Conservation (phyloP, 2,329 filamentous ascomycete genomes). For the Sarocladium kiliense region DNA sequence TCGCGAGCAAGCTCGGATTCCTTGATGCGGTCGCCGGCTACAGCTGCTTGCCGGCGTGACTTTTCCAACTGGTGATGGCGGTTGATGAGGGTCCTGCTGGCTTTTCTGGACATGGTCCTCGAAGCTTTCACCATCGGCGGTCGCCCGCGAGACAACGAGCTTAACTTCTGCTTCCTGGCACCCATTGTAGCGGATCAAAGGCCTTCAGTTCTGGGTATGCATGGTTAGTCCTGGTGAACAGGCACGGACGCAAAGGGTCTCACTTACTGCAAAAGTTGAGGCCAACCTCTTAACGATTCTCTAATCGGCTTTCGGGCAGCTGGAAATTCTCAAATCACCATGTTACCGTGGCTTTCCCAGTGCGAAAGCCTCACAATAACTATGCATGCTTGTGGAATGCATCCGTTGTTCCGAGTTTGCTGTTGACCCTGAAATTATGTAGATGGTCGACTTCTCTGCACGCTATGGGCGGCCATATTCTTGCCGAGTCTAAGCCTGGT, state of each 20-base stretch:
- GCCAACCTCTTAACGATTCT: not conserved
- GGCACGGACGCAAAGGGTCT: not conserved
- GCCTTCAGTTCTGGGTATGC: not conserved
- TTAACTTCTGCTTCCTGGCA: constrained; percentile 38
- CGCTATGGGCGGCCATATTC: too few relatives aligned
- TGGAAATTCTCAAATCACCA: too few relatives aligned
- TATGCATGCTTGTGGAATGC: too few relatives aligned
- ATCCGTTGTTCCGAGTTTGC: too few relatives aligned
- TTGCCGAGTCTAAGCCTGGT: too few relatives aligned
- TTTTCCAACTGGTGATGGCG: constrained; percentile 62
- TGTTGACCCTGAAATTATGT: too few relatives aligned
- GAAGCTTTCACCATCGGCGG: constrained; percentile 48
- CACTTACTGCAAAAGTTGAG: not conserved
- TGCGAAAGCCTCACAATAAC: too few relatives aligned
- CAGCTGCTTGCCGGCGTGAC: constrained; percentile 48
- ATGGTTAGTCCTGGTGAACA: not conserved
- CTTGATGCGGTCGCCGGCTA: constrained; percentile 40
- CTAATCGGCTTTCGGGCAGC: too few relatives aligned
- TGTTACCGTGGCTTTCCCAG: too few relatives aligned
- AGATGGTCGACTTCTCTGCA: too few relatives aligned
- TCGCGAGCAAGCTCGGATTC: constrained; percentile 43
- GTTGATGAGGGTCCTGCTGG: constrained; percentile 60
- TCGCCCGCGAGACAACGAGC: constrained; percentile 44
- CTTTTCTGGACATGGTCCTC: constrained; percentile 58
- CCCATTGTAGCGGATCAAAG: constrained; percentile 34